Conservation (phyloP, 1,284 basidiomycete species). For the Blastosporella zonata region DNA sequence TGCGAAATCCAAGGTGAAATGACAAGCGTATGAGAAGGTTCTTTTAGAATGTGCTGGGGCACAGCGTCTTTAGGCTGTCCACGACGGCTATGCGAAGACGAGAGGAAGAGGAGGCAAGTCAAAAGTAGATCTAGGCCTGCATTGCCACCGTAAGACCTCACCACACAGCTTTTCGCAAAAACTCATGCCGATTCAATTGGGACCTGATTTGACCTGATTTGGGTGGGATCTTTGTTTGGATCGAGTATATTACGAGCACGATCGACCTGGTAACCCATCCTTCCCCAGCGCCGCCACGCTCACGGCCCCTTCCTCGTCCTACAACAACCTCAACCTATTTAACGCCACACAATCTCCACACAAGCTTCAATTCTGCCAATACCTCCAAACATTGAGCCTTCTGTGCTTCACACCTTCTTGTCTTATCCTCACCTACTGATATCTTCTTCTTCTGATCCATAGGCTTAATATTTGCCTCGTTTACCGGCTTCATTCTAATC, state of each 20-base stretch:
- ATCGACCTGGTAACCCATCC: slow-evolving; percentile 4
- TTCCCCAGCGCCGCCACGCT: neutral
- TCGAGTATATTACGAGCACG: slow-evolving; percentile 16
- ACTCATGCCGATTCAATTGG: neutral
- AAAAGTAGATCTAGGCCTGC: neutral
- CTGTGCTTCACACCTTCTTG: neutral
- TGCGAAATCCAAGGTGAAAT: neutral
- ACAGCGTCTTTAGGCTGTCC: neutral
- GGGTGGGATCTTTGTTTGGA: slow-evolving; percentile 1
- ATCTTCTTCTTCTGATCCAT: neutral
- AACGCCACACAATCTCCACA: neutral
- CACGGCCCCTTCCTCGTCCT: neutral
- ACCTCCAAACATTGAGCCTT: slow-evolving; percentile 3
- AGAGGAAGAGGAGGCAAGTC: neutral
- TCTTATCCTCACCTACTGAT: slow-evolving; percentile 4
- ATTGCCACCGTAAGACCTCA: neutral
- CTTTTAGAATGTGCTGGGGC: no score
- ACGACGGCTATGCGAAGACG: neutral
- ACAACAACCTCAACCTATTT: neutral
- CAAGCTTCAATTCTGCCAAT: neutral
- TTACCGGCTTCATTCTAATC: neutral
- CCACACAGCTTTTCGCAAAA: neutral
- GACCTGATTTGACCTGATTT: slow-evolving; percentile 7
- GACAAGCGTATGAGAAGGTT: neutral
- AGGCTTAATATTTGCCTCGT: neutral